Percentiles rank a stretch among this genome's conserved stretches.
Evolutionary conservation across 345 rosid genomes (phyloP).

Genomic region (Chamaenerion angustifolium): DNA sequence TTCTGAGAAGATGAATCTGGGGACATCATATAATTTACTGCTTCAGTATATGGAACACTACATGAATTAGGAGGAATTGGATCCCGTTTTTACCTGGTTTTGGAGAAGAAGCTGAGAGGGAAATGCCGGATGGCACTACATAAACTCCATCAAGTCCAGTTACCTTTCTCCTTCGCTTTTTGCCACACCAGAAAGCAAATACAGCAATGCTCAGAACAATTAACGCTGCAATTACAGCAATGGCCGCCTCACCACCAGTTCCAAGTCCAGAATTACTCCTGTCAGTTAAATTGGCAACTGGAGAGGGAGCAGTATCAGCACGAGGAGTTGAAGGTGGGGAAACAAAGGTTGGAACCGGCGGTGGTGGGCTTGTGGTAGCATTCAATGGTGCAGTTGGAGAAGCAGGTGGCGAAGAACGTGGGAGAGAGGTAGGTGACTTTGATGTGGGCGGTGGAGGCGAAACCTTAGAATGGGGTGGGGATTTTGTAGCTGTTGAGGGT

Average conservation of each 20-base stretch:
- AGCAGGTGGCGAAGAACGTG: constrained; percentile 2
- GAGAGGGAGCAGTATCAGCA: constrained; percentile 13
- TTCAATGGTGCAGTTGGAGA: constrained; percentile 1
- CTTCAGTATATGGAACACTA: not conserved
- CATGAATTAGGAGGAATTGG: not conserved
- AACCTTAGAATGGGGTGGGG: constrained; percentile 17
- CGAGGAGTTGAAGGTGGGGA: constrained; percentile 5
- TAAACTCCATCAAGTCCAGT: constrained; percentile 41
- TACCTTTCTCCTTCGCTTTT: constrained; percentile 37
- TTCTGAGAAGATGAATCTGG: constrained; percentile 44
- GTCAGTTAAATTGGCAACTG: constrained; percentile 18
- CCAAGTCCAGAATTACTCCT: constrained; percentile 17
- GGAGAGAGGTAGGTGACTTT: constrained; percentile 22
- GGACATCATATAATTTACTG: not conserved
- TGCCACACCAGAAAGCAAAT: constrained; percentile 40
- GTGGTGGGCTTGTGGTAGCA: not conserved
- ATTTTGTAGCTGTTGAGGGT: constrained; percentile 9
- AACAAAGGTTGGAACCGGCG: not conserved
- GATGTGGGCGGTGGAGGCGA: constrained; percentile 13
- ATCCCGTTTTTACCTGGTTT: constrained; percentile 36
- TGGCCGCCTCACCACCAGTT: constrained; percentile 33
- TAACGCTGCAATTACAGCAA: constrained; percentile 35
- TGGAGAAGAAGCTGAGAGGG: constrained; percentile 43
- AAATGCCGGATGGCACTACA: constrained; percentile 27
- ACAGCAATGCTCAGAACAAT: constrained; percentile 46